Percentiles rank a stretch among this genome's conserved stretches.
phyloP scores from a whole-genome alignment of 73 alveolate species.

The Paramecium pentaurelia region DNA sequence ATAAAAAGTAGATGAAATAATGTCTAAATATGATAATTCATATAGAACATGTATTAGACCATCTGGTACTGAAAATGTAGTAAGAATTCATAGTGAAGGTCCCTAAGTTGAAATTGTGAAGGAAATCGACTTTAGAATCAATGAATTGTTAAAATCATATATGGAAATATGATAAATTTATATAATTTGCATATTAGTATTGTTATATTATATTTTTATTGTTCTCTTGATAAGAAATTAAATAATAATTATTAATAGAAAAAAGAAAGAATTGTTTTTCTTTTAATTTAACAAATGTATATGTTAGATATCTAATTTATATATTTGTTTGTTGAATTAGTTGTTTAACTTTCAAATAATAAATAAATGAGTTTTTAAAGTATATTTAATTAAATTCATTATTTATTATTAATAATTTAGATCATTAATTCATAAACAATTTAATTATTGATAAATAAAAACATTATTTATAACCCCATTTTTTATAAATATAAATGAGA shows the following conservation, averaged over 20 bases:
- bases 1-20: conserved; percentile 70
- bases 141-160: neutral
- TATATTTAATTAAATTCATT: neutral
- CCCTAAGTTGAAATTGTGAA: neutral
- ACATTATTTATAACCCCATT: neutral
- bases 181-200: neutral
- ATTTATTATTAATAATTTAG: neutral
- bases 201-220: no score
- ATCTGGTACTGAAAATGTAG: conserved; percentile 88
- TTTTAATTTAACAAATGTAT: no score
- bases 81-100: conserved; percentile 87
- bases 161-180: neutral
- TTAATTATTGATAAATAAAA: neutral
- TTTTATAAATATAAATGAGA: neutral
- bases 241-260: no score
- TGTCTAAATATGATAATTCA: conserved; percentile 52
- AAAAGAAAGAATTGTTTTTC: no score
- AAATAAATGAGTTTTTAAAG: no score
- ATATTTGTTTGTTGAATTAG: neutral
- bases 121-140: neutral
- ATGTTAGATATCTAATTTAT: no score
- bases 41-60: conserved; percentile 89
- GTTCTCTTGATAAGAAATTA: no score
- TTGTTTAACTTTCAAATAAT: no score
- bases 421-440: neutral